phyloP scores from a whole-genome alignment of 805 yeast species.

The Yamadazyma nakazawae region DNA sequence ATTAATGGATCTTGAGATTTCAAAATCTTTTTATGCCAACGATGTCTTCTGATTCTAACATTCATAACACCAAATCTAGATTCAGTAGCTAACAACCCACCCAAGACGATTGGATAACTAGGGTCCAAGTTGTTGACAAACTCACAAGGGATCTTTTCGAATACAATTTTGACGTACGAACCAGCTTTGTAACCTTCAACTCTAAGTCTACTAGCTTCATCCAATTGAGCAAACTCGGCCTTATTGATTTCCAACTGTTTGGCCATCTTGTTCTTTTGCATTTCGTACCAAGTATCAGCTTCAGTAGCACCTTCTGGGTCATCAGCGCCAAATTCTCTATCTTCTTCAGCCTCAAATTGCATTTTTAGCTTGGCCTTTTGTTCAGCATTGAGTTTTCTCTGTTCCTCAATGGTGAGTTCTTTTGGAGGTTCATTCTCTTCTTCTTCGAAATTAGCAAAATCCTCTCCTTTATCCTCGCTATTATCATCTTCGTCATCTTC shows the following conservation, averaged over 20 bases:
- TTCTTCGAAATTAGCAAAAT: slow-evolving; percentile 42
- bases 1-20: slow-evolving; percentile 95
- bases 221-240: slow-evolving; percentile 71
- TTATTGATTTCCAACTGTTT: slow-evolving; percentile 93
- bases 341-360: slow-evolving; percentile 85
- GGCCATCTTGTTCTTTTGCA: slow-evolving; percentile 94
- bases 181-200: slow-evolving; percentile 95
- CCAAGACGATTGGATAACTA: slow-evolving; percentile 77
- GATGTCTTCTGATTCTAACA: slow-evolving; percentile 92
- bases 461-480: slow-evolving; percentile 50
- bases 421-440: slow-evolving; percentile 39
- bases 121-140: slow-evolving; percentile 86
- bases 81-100: slow-evolving; percentile 89
- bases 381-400: slow-evolving; percentile 76
- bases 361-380: slow-evolving; percentile 84
- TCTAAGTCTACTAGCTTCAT: slow-evolving; percentile 66
- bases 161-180: slow-evolving; percentile 84
- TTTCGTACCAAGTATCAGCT: slow-evolving; percentile 96
- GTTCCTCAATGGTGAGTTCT: slow-evolving; percentile 61
- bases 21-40: slow-evolving; percentile 97
- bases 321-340: slow-evolving; percentile 61
- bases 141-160: slow-evolving; percentile 83
- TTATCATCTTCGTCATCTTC: slow-evolving; percentile 42
- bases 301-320: slow-evolving; percentile 71
- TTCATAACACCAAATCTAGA: slow-evolving; percentile 89